Conservation (phyloP, 495 filamentous ascomycete genomes). For the Penicillium manginii region DNA sequence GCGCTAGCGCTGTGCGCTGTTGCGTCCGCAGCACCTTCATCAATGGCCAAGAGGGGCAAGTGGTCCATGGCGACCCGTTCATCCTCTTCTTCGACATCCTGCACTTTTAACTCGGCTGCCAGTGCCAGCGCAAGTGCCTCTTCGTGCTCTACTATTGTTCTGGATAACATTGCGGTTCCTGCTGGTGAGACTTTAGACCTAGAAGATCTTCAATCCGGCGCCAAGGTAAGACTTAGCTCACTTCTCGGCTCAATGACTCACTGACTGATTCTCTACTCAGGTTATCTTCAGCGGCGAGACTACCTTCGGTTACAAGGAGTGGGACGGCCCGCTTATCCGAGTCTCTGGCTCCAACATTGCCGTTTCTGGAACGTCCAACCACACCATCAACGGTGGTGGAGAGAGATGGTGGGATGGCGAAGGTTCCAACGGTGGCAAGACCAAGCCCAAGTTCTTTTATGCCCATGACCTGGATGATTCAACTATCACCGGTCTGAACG, state of each 20-base stretch:
- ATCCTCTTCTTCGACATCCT: slow-evolving; percentile 35
- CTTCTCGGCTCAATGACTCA: too few relatives aligned
- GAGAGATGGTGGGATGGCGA: slow-evolving; percentile 57
- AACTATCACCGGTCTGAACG: slow-evolving; percentile 46
- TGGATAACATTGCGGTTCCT: slow-evolving; percentile 53
- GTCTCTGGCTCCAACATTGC: slow-evolving; percentile 53
- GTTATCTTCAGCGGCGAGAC: slow-evolving; percentile 58
- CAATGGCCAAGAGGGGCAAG: slow-evolving; percentile 43
- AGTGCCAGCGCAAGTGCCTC: slow-evolving; percentile 47
- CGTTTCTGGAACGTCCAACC: slow-evolving; percentile 44
- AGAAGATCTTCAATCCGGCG: slow-evolving; percentile 46
- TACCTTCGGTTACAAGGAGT: slow-evolving; percentile 58
- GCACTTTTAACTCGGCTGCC: slow-evolving; percentile 53
- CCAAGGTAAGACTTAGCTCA: slow-evolving; percentile 47
- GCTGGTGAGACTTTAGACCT: slow-evolving; percentile 57
- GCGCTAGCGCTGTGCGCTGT: slow-evolving; percentile 29
- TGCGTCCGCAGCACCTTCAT: slow-evolving; percentile 34
- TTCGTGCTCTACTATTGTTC: slow-evolving; percentile 54
- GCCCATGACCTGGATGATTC: slow-evolving; percentile 49
- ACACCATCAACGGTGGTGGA: slow-evolving; percentile 45
- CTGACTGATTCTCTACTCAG: slow-evolving; percentile 64
- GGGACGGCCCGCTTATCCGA: slow-evolving; percentile 52
- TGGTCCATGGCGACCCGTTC: slow-evolving; percentile 15
- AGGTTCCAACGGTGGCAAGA: slow-evolving; percentile 59
- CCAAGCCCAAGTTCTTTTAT: slow-evolving; percentile 62